phyloP scores from a whole-genome alignment of 2,329 filamentous ascomycete species.

The Thielaviopsis euricoi region DNA sequence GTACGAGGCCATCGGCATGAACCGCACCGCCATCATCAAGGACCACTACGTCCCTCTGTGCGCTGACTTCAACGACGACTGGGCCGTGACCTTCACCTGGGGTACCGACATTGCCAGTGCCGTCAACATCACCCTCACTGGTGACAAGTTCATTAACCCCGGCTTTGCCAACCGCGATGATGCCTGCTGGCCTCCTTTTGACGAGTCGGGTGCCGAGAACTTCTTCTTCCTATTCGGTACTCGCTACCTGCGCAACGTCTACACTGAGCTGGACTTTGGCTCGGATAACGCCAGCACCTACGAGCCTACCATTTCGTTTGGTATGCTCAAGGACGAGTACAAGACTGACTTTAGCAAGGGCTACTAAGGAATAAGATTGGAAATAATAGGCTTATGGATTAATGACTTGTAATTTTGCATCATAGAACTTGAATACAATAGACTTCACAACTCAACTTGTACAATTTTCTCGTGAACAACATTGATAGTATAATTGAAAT shows the following conservation, averaged over 20 bases:
- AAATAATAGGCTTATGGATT: not conserved
- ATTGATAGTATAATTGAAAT: too few relatives aligned
- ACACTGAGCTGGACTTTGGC: slow-evolving; percentile 21
- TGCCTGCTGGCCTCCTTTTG: slow-evolving; percentile 22
- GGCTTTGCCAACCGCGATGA: slow-evolving; percentile 20
- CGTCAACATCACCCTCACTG: slow-evolving; percentile 18
- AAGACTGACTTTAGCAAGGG: not conserved
- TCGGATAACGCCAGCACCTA: slow-evolving; percentile 7
- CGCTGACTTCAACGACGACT: slow-evolving; percentile 21
- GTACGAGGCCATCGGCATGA: slow-evolving; percentile 21
- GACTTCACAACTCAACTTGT: not conserved
- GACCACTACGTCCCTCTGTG: slow-evolving; percentile 19
- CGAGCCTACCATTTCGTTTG: slow-evolving; percentile 14
- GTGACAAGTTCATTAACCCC: slow-evolving; percentile 18
- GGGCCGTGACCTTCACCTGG: slow-evolving; percentile 19
- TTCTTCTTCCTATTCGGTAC: slow-evolving; percentile 19
- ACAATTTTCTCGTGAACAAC: too few relatives aligned
- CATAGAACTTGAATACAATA: not conserved
- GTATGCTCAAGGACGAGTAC: slow-evolving; percentile 14
- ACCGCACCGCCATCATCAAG: slow-evolving; percentile 18
- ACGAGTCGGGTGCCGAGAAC: slow-evolving; percentile 13
- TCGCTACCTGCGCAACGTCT: slow-evolving; percentile 18
- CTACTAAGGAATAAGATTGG: not conserved
- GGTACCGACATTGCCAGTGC: slow-evolving; percentile 13
- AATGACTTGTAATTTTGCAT: not conserved